A percentile compares a stretch with the other conserved stretches of the same genome.
Conservation (phyloP, 495 filamentous ascomycete species). For the Diplogelasinospora grovesii region DNA sequence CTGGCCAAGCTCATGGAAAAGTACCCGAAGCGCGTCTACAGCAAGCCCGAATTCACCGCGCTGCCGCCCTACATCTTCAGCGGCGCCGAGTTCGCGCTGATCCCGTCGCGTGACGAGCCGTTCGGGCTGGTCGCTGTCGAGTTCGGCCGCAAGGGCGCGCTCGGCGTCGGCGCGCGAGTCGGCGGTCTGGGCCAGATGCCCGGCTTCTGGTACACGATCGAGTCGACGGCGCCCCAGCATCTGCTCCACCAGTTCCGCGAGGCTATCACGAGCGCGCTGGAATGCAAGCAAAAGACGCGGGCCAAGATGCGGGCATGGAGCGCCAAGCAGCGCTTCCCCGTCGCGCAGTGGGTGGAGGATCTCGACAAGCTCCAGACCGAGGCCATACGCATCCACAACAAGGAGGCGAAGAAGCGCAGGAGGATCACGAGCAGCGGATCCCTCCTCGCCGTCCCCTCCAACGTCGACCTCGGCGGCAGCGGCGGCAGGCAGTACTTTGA, state of each 20-base stretch:
- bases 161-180: constrained; percentile 61
- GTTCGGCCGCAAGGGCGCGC: constrained; percentile 70
- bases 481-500: constrained; percentile 13
- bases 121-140: constrained; percentile 76
- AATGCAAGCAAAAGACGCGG: constrained; percentile 49
- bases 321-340: constrained; percentile 70
- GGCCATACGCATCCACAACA: constrained; percentile 27
- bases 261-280: constrained; percentile 59
- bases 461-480: constrained; percentile 3
- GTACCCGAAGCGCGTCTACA: constrained; percentile 67
- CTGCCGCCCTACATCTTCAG: constrained; percentile 68
- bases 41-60: constrained; percentile 66
- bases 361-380: constrained; percentile 54
- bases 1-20: constrained; percentile 62
- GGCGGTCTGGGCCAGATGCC: constrained; percentile 55
- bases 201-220: constrained; percentile 62
- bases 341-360: constrained; percentile 59
- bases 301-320: constrained; percentile 67
- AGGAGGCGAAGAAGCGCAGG: constrained; percentile 24
- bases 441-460: constrained; percentile 15
- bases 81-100: constrained; percentile 69
- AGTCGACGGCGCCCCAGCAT: constrained; percentile 62
- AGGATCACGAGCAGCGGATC: constrained; percentile 13
- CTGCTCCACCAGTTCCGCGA: constrained; percentile 66
- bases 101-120: constrained; percentile 70